A percentile compares a stretch with the other conserved stretches of the same genome.
phyloP scores from a whole-genome alignment of 2,329 filamentous ascomycete genomes.

The Leptoxyphium fumago region DNA sequence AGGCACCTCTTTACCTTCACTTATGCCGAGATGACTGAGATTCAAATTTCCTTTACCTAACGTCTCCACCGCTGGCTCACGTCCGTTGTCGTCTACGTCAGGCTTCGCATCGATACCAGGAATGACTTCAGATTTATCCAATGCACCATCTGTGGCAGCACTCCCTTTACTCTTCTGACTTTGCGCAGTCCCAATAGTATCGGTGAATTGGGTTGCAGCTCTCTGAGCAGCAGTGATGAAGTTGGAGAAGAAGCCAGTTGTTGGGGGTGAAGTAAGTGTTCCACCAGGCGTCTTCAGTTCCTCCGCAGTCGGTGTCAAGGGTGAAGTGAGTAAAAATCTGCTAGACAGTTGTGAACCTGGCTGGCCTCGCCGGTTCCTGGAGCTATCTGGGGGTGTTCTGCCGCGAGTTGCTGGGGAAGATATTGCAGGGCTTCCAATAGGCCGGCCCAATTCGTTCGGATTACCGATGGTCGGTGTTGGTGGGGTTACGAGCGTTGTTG shows the following conservation, averaged over 20 bases:
- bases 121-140: constrained; percentile 28
- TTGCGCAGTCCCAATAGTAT: constrained; percentile 49
- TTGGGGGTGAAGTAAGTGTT: constrained; percentile 31
- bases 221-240: constrained; percentile 88
- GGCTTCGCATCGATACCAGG: constrained; percentile 11
- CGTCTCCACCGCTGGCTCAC: constrained; percentile 68
- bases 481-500: constrained; percentile 47
- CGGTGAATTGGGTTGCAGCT: constrained; percentile 63
- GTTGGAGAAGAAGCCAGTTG: constrained; percentile 73
- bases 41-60: constrained; percentile 80
- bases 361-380: constrained; percentile 17
- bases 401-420: constrained; percentile 20
- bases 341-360: too few species aligned
- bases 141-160: constrained; percentile 7
- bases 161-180: constrained; percentile 31
- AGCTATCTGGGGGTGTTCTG: constrained; percentile 17
- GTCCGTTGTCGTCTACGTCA: constrained; percentile 35
- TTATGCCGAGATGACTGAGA: constrained; percentile 73
- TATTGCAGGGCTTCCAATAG: constrained; percentile 24
- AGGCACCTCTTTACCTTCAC: constrained; percentile 38
- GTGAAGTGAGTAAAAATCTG: constrained; percentile 16
- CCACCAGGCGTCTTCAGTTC: constrained; percentile 46
- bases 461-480: constrained; percentile 42
- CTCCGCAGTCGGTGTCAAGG: constrained; percentile 65
- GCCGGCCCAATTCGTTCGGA: constrained; percentile 8